phyloP scores from a whole-genome alignment of 805 yeast species.

The Starmera amethionina region DNA sequence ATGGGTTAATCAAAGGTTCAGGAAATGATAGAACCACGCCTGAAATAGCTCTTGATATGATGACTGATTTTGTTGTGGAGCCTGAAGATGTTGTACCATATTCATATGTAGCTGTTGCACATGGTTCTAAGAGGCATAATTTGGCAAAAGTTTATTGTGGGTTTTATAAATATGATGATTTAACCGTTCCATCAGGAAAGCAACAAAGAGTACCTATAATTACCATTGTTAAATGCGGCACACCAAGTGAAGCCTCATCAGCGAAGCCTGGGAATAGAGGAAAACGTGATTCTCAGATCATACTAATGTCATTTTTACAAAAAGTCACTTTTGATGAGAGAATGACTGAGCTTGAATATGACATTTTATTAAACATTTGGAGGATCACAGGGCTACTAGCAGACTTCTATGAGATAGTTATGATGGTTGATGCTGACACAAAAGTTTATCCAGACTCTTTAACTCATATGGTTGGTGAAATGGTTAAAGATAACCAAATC shows the following conservation, averaged over 20 bases:
- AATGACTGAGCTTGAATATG: conserved; percentile 86
- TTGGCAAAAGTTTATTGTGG: conserved; percentile 97
- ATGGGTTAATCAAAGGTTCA: conserved; percentile 90
- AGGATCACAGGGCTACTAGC: conserved; percentile 79
- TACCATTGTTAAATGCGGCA: conserved; percentile 78
- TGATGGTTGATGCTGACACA: conserved; percentile 96
- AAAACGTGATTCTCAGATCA: conserved; percentile 89
- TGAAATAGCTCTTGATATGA: conserved; percentile 78
- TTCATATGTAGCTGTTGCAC: conserved; percentile 93
- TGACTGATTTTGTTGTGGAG: conserved; percentile 67
- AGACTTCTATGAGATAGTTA: conserved; percentile 66
- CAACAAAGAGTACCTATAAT: conserved; percentile 82
- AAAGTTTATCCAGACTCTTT: conserved; percentile 78
- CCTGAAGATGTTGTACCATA: conserved; percentile 68
- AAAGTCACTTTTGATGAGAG: conserved; percentile 84
- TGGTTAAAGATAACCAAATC: conserved; percentile 75
- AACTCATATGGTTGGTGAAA: conserved; percentile 83
- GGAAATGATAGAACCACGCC: conserved; percentile 87
- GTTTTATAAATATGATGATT: conserved; percentile 75
- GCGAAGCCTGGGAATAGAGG: conserved; percentile 91
- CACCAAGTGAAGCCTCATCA: conserved; percentile 63
- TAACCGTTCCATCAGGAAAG: conserved; percentile 64
- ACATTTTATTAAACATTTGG: conserved; percentile 67
- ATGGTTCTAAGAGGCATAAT: conserved; percentile 90
- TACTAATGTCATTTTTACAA: conserved; percentile 84